Percentiles rank a stretch among this genome's conserved stretches.
Conservation (phyloP, 2,329 filamentous ascomycete species). For the Scytalidium lignicola region DNA sequence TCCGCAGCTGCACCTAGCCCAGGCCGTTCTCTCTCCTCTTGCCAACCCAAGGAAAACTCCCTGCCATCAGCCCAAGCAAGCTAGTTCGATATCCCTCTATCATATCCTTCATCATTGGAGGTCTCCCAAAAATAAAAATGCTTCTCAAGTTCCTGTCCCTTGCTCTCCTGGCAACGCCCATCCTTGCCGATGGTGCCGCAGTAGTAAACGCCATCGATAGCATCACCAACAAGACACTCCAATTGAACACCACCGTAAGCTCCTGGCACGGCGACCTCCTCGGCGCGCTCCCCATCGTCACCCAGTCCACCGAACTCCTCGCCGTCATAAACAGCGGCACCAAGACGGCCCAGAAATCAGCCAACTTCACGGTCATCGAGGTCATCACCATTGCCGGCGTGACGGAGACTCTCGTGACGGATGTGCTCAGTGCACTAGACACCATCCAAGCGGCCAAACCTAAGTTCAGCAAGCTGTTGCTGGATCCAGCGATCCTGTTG, state of each 20-base stretch:
- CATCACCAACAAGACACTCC: slow-evolving; percentile 14
- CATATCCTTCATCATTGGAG: no score
- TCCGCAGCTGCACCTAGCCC: no score
- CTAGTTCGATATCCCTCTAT: no score
- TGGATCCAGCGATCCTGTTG: slow-evolving; percentile 36
- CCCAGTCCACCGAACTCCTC: slow-evolving; percentile 34
- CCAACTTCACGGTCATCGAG: slow-evolving; percentile 33
- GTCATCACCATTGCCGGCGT: slow-evolving; percentile 34
- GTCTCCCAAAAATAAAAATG: slow-evolving; percentile 16
- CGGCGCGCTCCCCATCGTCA: slow-evolving; percentile 30
- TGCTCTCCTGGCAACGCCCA: slow-evolving; percentile 11
- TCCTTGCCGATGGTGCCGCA: slow-evolving; percentile 17
- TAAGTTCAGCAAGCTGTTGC: slow-evolving; percentile 38
- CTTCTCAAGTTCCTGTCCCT: slow-evolving; percentile 10
- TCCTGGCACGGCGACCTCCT: slow-evolving; percentile 7
- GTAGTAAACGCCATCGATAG: slow-evolving; percentile 17
- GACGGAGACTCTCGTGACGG: slow-evolving; percentile 38
- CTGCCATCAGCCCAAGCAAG: no score
- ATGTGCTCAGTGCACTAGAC: slow-evolving; percentile 42
- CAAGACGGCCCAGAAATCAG: slow-evolving; percentile 31
- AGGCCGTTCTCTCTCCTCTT: no score
- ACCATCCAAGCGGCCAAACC: slow-evolving; percentile 28
- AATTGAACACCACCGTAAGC: slow-evolving; percentile 15
- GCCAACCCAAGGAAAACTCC: no score
- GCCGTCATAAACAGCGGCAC: slow-evolving; percentile 35